Evolutionary conservation across 257 asterid genomes (phyloP).

Genomic region (Penstemon eatonii): DNA sequence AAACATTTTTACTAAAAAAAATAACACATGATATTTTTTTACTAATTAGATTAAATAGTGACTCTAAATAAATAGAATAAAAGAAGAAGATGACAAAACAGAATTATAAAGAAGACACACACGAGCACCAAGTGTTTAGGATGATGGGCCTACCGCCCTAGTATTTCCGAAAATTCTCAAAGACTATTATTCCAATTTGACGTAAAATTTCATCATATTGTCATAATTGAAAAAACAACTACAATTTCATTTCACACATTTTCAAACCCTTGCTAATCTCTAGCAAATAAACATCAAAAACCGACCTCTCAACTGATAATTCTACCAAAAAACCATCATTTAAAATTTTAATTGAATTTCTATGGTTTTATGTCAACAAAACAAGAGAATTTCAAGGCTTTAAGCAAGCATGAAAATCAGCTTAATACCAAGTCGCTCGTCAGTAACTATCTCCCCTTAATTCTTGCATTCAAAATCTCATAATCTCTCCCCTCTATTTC

Average conservation of each 20-base stretch:
- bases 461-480: constrained; percentile 44
- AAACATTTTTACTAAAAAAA: too few species aligned
- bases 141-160: constrained; percentile 7
- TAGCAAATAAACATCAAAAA: constrained; percentile 28
- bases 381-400: constrained; percentile 15
- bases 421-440: constrained; percentile 44
- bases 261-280: constrained; percentile 5
- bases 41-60: too few species aligned
- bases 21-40: too few species aligned
- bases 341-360: too few species aligned
- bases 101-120: not conserved
- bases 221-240: constrained; percentile 12
- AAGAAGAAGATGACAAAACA: not conserved
- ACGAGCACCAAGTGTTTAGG: not conserved
- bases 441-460: constrained; percentile 50
- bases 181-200: constrained; percentile 32
- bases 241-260: constrained; percentile 22
- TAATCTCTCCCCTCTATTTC: constrained; percentile 21
- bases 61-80: too few species aligned
- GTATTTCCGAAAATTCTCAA: constrained; percentile 24
- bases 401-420: constrained; percentile 3
- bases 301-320: constrained; percentile 34
- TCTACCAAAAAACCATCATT: constrained; percentile 1
- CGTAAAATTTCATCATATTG: constrained; percentile 14
- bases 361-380: not conserved